Base-by-base conservation (phyloP, 1,284 basidiomycete genomes). In the Leccinum colubrinum region DNA sequence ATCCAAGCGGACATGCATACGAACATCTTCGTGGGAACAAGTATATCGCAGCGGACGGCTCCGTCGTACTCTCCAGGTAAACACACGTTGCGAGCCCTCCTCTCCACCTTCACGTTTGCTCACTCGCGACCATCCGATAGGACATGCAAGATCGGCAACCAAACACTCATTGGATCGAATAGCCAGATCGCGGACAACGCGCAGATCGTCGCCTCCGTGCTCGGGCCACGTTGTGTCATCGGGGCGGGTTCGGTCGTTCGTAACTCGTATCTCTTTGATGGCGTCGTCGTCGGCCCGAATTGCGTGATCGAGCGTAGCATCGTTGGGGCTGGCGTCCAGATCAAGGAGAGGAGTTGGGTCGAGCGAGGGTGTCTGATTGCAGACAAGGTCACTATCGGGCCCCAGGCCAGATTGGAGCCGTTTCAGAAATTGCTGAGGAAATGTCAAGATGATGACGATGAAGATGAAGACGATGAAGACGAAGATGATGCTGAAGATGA, bases 21-120 rank as follows among this genome's bases (percentile, higher is more conserved):
- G 93, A 95, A 71, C 87, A 95, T 68, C 82, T 89, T 51, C 84
- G 90, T 37, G 94, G 93, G 5, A 93, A 95, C 76, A 87, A 89
- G 67, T 98, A 98, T 74, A 84, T 95, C 62, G 86, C 94, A 12
- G 86, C 86, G 67, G 88, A 87, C 65, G 83, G 85, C 64, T 83
- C 87, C 1, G 91, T 94, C 61, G 68, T 82, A 35, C 83, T 95
- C 22, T 88, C 93, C 50, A 83, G 94, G 91, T 92, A 70, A 57
- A 82, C 66, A 3, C n/a, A 48, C 41, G 48, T 54, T 15, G 17
- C 37, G 6, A 30, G 11, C 12, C 48, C 58, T 60, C 35, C 37
- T 56, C 6, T 22, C 48, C 6, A 27, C 48, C 3, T 33, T 46
- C n/a, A 6, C n/a, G n/a, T 46, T 17, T 17, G 46, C 64, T 61